Percentiles rank a stretch among this genome's conserved stretches.
These are phyloP conservation scores for Micromonas pusilla DNA, from an alignment of 139 green algal species.

Conservation along the genomic window DNA sequence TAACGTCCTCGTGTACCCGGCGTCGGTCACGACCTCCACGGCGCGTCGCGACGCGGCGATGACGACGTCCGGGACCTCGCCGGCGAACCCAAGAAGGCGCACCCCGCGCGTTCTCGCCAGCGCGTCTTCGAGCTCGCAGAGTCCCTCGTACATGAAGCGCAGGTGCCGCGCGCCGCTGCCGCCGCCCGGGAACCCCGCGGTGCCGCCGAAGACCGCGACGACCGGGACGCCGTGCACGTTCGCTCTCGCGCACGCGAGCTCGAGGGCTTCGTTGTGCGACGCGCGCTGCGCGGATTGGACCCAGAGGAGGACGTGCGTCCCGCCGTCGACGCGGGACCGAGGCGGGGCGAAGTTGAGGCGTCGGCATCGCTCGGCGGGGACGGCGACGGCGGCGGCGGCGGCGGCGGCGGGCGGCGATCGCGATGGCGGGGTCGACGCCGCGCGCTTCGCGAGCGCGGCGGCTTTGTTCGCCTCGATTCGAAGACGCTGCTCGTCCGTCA, in stretches of 20 bases:
- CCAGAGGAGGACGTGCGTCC: constrained; percentile 1
- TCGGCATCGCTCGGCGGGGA: background rate
- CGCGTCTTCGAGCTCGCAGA: background rate
- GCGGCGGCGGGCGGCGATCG: background rate
- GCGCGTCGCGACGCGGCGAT: background rate
- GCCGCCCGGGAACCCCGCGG: background rate
- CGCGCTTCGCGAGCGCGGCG: background rate
- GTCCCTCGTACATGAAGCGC: constrained; percentile 15
- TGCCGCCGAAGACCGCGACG: background rate
- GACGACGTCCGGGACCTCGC: background rate
- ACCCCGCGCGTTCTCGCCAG: background rate
- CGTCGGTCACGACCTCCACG: background rate
- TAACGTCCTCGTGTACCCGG: background rate
- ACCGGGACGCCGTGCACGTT: background rate
- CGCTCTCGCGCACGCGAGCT: background rate
- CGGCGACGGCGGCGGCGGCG: background rate
- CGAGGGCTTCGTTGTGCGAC: constrained; percentile 9
- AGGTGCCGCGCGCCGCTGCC: background rate
- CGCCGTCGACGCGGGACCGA: background rate
- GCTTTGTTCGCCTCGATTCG: background rate
- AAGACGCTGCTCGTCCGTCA: background rate
- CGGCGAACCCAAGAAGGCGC: background rate
- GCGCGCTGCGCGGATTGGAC: constrained; percentile 10
- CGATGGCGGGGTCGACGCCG: background rate
- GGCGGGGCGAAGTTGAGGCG: background rate